Evolutionary conservation across 176 grass and related monocot species (phyloP).

Genomic region (Phragmites australis): DNA sequence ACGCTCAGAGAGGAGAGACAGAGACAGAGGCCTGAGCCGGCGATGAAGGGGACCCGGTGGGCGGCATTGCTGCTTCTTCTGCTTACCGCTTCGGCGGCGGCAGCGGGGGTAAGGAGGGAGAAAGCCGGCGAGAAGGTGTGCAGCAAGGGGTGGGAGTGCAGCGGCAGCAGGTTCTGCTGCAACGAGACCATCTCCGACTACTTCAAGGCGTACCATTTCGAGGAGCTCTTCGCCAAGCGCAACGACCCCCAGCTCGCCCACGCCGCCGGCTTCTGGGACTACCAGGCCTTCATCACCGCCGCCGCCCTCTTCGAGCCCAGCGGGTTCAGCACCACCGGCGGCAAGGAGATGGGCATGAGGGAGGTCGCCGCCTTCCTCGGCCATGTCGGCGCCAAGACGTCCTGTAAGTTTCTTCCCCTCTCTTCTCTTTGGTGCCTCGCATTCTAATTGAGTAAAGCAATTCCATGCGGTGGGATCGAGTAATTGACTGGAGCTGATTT

Average conservation of each 20-base stretch:
- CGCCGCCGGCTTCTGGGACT: slow-evolving; percentile 76
- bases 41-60: slow-evolving; percentile 11
- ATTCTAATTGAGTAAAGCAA: background rate
- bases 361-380: slow-evolving; percentile 93
- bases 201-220: slow-evolving; percentile 87
- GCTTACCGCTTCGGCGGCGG: background rate
- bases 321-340: slow-evolving; percentile 84
- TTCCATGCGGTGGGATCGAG: background rate
- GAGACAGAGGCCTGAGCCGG: background rate
- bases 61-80: slow-evolving; percentile 41
- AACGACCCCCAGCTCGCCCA: slow-evolving; percentile 52
- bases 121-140: slow-evolving; percentile 53
- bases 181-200: slow-evolving; percentile 76
- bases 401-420: slow-evolving; percentile 44
- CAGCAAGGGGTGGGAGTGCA: slow-evolving; percentile 89
- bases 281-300: slow-evolving; percentile 78
- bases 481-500: background rate
- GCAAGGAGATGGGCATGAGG: slow-evolving; percentile 58
- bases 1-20: background rate
- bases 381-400: slow-evolving; percentile 82
- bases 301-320: slow-evolving; percentile 64
- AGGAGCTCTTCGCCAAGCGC: slow-evolving; percentile 83
- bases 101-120: slow-evolving; percentile 28
- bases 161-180: slow-evolving; percentile 78
- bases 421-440: background rate